phyloP scores from a whole-genome alignment of 169 alveolate genomes.

The Plasmodium cynomolgi region DNA sequence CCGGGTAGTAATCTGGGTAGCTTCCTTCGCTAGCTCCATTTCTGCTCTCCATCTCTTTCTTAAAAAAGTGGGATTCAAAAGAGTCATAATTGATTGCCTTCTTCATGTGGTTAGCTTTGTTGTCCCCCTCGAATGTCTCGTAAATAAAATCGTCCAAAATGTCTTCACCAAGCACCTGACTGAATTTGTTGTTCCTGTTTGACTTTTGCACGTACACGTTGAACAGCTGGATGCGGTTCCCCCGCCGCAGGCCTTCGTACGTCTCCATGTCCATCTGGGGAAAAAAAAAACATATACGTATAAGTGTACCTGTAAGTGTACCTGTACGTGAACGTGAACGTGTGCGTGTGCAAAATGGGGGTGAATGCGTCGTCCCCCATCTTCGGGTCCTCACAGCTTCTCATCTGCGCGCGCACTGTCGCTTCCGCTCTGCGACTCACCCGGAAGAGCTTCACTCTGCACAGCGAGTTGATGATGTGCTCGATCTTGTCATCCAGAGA shows the following conservation, averaged over 20 bases:
- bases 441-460: conserved; percentile 38
- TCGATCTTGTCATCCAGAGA: conserved; percentile 26
- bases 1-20: not conserved
- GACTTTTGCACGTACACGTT: conserved; percentile 47
- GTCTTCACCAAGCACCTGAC: conserved; percentile 7
- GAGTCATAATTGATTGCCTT: conserved; percentile 18
- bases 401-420: not conserved
- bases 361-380: not conserved
- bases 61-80: conserved; percentile 32
- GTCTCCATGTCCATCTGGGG: conserved; percentile 52
- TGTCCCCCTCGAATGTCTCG: conserved; percentile 3
- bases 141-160: conserved; percentile 16
- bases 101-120: not conserved
- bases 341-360: not conserved
- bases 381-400: not conserved
- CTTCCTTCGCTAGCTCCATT: not conserved
- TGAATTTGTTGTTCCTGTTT: conserved; percentile 34
- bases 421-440: not conserved
- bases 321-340: too few species aligned
- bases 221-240: conserved; percentile 41
- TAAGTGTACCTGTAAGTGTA: not conserved
- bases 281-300: not conserved
- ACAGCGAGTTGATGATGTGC: conserved; percentile 50
- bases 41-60: conserved; percentile 4
- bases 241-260: conserved; percentile 36